Percentiles rank a stretch among this genome's conserved stretches.
phyloP scores from a whole-genome alignment of 2,329 filamentous ascomycete genomes.

The Parastagonospora avenae region DNA sequence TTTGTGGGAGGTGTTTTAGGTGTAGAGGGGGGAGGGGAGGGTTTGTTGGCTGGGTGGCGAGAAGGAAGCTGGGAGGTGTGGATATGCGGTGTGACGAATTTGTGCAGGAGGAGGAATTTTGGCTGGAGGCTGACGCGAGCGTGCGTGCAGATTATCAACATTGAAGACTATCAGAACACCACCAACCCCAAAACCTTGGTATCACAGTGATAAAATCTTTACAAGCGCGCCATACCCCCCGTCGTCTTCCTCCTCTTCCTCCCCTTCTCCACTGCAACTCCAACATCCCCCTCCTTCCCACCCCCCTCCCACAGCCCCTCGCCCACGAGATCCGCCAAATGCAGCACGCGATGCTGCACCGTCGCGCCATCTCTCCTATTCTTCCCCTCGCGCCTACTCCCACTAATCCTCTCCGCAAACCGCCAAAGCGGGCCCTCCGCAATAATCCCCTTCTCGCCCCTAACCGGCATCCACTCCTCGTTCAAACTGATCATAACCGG shows the following conservation, averaged over 20 bases:
- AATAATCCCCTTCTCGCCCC: constrained; percentile 62
- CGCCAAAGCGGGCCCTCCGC: constrained; percentile 84
- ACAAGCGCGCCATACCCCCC: constrained; percentile 41
- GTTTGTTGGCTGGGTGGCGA: too few relatives aligned
- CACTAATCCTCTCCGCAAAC: constrained; percentile 86
- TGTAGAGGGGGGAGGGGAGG: too few relatives aligned
- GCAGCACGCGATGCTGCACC: constrained; percentile 79
- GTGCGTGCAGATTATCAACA: too few relatives aligned
- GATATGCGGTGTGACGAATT: constrained; percentile 3
- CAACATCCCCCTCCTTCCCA: constrained; percentile 14
- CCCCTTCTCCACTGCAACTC: constrained; percentile 14
- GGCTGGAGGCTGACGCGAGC: too few relatives aligned
- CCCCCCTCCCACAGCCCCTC: constrained; percentile 65
- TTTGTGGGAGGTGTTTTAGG: constrained; percentile 86
- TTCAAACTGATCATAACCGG: constrained; percentile 70
- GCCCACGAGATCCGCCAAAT: constrained; percentile 76
- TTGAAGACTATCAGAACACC: neutral
- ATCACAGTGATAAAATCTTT: neutral
- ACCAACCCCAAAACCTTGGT: neutral
- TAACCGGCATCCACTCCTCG: constrained; percentile 73
- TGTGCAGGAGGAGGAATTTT: neutral
- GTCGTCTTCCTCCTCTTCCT: constrained; percentile 39
- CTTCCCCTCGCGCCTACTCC: constrained; percentile 86
- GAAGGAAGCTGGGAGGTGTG: too few relatives aligned
- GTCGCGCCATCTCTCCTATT: constrained; percentile 92